Evolutionary conservation across 75 land plant genomes (phyloP), one percentile per base, ranked within the genome.

Genomic region (Picea sitchensis): DNA sequence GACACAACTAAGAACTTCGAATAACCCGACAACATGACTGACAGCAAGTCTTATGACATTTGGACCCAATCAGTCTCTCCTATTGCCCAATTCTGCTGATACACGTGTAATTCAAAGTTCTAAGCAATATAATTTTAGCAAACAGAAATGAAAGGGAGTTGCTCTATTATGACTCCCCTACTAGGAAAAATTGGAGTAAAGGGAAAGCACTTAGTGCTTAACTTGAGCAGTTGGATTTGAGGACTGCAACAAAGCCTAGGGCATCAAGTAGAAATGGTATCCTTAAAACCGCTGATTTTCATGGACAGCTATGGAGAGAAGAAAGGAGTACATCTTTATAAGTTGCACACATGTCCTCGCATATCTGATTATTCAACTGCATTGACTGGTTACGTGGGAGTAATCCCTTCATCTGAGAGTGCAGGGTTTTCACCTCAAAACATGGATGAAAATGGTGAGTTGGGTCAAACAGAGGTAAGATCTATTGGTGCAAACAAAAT

Each of bases 41-140:
- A n/a, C n/a, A n/a, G n/a, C n/a, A n/a, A n/a, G n/a, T n/a, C n/a
- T n/a, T n/a, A n/a, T n/a, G n/a, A n/a, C n/a, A n/a, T n/a, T n/a
- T n/a, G n/a, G n/a, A n/a, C n/a, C n/a, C n/a, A n/a, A n/a, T n/a
- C n/a, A n/a, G n/a, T n/a, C n/a, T n/a, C n/a, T n/a, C n/a, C n/a
- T n/a, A n/a, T n/a, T n/a, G n/a, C n/a, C n/a, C n/a, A n/a, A n/a
- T n/a, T n/a, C n/a, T n/a, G n/a, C n/a, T 14, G 73, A 74, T 30
- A 82, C 87, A 5, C 79, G 84, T 64, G 80, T 75, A 65, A 73
- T 73, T 26, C 81, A 59, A 36, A 36, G 1, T 36, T 36, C 38
- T 36, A 30, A 86, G 87, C 59, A 84, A 81, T 63, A 69, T 60
- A 34, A 75, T 78, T 14, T 31, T 54, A 4, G 73, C 32, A 71